Conservation (phyloP, 352 stramenopile species). For the Phytophthora pistaciae region DNA sequence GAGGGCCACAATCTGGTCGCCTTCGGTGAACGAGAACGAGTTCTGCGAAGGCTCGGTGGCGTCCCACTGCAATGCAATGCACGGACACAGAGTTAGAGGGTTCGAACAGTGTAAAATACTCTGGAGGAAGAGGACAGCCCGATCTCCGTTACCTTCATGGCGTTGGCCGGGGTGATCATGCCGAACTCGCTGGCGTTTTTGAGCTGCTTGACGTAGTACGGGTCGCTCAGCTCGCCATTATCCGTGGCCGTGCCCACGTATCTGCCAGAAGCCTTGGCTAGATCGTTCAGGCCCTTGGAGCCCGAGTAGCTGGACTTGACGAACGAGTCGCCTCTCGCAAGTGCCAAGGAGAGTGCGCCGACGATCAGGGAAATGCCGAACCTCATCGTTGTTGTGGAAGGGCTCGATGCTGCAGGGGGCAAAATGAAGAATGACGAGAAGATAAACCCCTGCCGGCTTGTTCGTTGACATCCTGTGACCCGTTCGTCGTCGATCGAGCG, state of each 20-base stretch:
- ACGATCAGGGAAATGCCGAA: slow-evolving; percentile 2
- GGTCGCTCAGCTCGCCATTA: slow-evolving; percentile 17
- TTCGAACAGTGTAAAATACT: background rate
- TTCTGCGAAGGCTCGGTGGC: slow-evolving; percentile 14
- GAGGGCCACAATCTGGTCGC: slow-evolving; percentile 12
- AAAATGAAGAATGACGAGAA: slow-evolving; percentile 6
- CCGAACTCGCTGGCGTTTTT: slow-evolving; percentile 19
- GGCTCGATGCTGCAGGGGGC: background rate
- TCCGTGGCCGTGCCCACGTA: slow-evolving; percentile 23
- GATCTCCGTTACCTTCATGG: slow-evolving; percentile 18
- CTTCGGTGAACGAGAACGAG: slow-evolving; percentile 10
- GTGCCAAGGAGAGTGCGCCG: slow-evolving; percentile 9
- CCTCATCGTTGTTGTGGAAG: slow-evolving; percentile 11
- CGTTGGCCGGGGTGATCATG: slow-evolving; percentile 26
- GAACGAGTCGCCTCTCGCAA: slow-evolving; percentile 17
- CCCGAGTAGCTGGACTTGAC: slow-evolving; percentile 21
- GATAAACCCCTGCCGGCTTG: background rate
- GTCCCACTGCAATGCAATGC: slow-evolving; percentile 2
- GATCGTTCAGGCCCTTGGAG: slow-evolving; percentile 14
- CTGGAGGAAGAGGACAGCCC: background rate
- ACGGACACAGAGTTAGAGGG: background rate
- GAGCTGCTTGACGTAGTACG: slow-evolving; percentile 20
- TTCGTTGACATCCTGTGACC: slow-evolving; percentile 4
- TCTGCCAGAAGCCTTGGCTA: slow-evolving; percentile 11
- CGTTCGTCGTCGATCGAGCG: background rate